Evolutionary conservation across 306 rosid genomes (phyloP).

Genomic region (Crataegus laevigata): DNA sequence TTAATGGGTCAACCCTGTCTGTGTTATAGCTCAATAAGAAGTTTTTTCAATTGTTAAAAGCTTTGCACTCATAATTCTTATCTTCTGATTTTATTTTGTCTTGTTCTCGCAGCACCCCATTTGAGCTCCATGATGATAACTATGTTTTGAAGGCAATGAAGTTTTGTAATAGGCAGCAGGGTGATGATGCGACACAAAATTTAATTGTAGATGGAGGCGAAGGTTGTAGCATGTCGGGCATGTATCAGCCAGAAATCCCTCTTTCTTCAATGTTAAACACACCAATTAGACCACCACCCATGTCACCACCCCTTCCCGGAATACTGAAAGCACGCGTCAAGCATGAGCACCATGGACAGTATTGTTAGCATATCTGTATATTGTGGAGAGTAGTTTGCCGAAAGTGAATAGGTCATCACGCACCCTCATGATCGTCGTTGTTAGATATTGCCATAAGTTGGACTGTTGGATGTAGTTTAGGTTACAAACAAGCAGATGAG

Average conservation of each 20-base stretch:
- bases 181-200: conserved; percentile 40
- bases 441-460: conserved; percentile 21
- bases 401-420: conserved; percentile 16
- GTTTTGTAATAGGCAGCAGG: conserved; percentile 55
- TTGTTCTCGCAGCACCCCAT: conserved; percentile 69
- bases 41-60: background rate
- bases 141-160: conserved; percentile 89
- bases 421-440: conserved; percentile 9
- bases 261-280: conserved; percentile 38
- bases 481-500: conserved; percentile 30
- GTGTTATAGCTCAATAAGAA: background rate
- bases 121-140: conserved; percentile 95
- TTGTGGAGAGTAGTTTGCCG: conserved; percentile 47
- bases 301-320: conserved; percentile 92
- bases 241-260: conserved; percentile 46
- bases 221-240: conserved; percentile 61
- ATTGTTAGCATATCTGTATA: conserved; percentile 44
- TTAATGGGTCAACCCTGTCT: background rate
- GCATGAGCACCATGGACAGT: conserved; percentile 57
- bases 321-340: conserved; percentile 87
- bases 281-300: conserved; percentile 58
- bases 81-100: background rate
- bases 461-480: conserved; percentile 33
- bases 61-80: background rate
- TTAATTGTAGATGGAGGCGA: conserved; percentile 53